phyloP scores from a whole-genome alignment of 768 basidiomycete species.

The Gelatoporia subvermispora region DNA sequence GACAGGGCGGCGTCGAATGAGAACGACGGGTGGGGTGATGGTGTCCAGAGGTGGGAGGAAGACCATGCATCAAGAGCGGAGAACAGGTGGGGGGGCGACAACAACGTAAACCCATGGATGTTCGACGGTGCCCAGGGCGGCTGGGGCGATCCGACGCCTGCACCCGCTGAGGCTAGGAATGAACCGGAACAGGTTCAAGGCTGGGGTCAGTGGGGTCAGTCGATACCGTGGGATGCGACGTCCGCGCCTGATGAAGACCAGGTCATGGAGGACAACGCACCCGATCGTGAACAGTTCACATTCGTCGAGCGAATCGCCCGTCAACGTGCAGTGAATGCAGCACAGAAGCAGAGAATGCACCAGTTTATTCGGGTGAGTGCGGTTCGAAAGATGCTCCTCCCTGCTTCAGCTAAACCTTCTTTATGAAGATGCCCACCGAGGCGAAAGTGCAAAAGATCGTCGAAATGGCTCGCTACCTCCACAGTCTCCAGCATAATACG shows the following conservation, averaged over 20 bases:
- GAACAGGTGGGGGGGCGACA: too few relatives aligned
- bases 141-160: not conserved
- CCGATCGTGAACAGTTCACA: conserved; percentile 18
- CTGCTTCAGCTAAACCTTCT: not conserved
- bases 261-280: not conserved
- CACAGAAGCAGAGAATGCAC: conserved; percentile 42
- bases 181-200: not conserved
- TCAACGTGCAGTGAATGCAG: conserved; percentile 32
- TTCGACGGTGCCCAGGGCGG: not conserved
- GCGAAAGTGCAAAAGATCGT: conserved; percentile 49
- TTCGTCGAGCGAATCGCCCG: conserved; percentile 47
- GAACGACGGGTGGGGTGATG: conserved; percentile 4
- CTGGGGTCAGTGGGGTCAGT: not conserved
- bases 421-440: conserved; percentile 47
- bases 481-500: conserved; percentile 12
- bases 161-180: too few relatives aligned
- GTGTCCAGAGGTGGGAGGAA: conserved; percentile 1
- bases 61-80: not conserved
- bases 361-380: conserved; percentile 43
- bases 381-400: too few relatives aligned
- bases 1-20: conserved; percentile 2
- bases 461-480: conserved; percentile 40
- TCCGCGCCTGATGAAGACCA: not conserved
- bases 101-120: too few relatives aligned
- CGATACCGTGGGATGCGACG: not conserved